phyloP scores from a whole-genome alignment of 176 grass and related monocot species.

The Bolboschoenus planiculmis region DNA sequence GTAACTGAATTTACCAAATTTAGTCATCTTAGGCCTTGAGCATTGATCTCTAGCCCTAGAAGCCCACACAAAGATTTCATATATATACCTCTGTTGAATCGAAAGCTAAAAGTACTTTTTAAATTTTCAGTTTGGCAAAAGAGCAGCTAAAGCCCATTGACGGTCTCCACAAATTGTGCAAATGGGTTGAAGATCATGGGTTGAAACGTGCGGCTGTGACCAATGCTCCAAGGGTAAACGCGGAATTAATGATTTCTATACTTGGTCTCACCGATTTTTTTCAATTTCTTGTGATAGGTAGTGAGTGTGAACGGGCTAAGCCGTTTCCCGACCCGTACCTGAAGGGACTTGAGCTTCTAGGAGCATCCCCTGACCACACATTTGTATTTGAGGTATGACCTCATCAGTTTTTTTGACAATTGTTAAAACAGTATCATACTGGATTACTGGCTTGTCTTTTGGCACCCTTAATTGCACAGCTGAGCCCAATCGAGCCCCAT shows the following conservation, averaged over 20 bases:
- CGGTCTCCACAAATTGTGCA: conserved; percentile 51
- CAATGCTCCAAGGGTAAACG: conserved; percentile 59
- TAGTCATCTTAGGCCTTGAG: neutral
- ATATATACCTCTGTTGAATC: neutral
- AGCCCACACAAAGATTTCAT: neutral
- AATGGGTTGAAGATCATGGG: conserved; percentile 39
- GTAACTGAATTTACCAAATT: neutral
- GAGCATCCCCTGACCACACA: conserved; percentile 46
- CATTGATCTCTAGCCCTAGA: neutral
- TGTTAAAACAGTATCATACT: neutral
- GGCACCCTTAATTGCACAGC: neutral
- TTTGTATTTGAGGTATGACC: conserved; percentile 71
- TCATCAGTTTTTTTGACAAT: neutral
- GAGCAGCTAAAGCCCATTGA: conserved; percentile 41
- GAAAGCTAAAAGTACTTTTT: neutral
- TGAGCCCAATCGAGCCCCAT: neutral
- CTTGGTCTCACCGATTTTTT: conserved; percentile 64
- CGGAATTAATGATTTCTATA: conserved; percentile 55
- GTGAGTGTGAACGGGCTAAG: conserved; percentile 67
- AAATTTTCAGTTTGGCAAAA: conserved; percentile 37
- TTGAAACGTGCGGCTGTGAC: conserved; percentile 70
- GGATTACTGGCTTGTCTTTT: neutral
- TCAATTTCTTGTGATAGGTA: conserved; percentile 48
- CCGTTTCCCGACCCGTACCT: conserved; percentile 70
- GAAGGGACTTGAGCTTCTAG: conserved; percentile 55